Evolutionary conservation across 2,329 filamentous ascomycete species (phyloP), one percentile per base, ranked within the genome.

Genomic region (Teratosphaeria zuluensis): DNA sequence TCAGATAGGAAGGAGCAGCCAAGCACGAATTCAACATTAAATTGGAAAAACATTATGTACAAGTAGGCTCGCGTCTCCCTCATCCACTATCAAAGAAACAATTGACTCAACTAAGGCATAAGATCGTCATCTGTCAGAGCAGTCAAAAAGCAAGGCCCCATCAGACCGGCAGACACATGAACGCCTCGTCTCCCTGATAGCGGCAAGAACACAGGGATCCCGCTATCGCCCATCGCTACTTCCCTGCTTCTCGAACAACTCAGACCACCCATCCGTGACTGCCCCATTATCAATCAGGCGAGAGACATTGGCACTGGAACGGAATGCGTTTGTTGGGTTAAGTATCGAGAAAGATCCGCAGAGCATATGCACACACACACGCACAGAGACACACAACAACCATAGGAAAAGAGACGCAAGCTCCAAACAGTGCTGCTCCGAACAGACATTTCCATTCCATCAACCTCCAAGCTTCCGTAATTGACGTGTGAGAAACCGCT

Each of bases 341-440:
- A 53, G 52, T 53, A 57, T 35, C 59, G 33, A 59, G 56, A 58
- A 51, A 64, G 61, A 61, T 62, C 60, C 59, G 62, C 59, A 64
- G 59, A 63, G 63, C 64, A 64, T 63, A 64, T 64, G 58, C 60
- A 64, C 58, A 59, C 62, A 55, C 54, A 58, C 59, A 58, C 61
- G 56, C 60, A 33, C 28, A 54, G 58, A 35, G 9, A 51, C 53
- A 62, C 54, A 61, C 38, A 56, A 48, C 35, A 46, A 59, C 19
- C 55, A 52, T 48, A 46, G 28, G 56, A 24, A 19, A 58, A 48
- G 56, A 35, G 21, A 38, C 9, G n/a, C 32, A 42, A 55, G 21
- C 31, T 42, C 12, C 52, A 46, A 46, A 21, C 8, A 38, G 51
- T 19, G n/a, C 52, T 51, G 48, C 56, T 28, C 28, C 48, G 48